Conservation (phyloP, 148 eudicot genomes). For the Agrostemma githago region DNA sequence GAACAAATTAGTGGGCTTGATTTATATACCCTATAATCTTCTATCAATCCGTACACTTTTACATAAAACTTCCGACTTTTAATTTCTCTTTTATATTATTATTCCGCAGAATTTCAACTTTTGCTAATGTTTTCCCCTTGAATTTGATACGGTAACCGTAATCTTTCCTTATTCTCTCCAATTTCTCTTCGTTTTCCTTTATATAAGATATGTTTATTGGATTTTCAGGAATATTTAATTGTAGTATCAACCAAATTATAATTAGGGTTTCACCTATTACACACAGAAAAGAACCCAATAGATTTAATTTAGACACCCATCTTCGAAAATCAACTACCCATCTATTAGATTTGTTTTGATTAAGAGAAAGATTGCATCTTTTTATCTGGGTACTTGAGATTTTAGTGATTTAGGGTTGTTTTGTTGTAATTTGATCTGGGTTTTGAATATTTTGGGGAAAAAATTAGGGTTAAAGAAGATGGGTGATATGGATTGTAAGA, state of each 20-base stretch:
- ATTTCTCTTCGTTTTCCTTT: not conserved
- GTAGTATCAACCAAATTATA: not conserved
- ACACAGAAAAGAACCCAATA: conserved; percentile 16
- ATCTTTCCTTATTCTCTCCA: not conserved
- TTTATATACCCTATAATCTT: no score
- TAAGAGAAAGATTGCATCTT: not conserved
- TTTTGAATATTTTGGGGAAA: not conserved
- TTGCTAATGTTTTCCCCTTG: not conserved
- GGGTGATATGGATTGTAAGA: conserved; percentile 39
- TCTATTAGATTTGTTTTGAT: not conserved
- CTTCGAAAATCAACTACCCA: not conserved
- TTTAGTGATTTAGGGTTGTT: conserved; percentile 1
- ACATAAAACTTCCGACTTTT: no score
- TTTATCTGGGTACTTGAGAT: conserved; percentile 9
- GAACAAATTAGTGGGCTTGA: no score
- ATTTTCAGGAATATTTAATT: not conserved
- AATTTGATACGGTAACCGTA: not conserved
- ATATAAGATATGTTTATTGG: conserved; percentile 9
- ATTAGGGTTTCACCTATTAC: conserved; percentile 7
- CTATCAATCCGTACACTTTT: no score
- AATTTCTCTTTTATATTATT: no score
- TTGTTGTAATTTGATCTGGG: not conserved
- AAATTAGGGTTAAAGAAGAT: conserved; percentile 3
- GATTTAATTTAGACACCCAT: not conserved
- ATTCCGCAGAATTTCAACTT: not conserved